Evolutionary conservation across 176 grass and related monocot genomes (phyloP), one percentile per base, ranked within the genome.

Genomic region (Aegilops sharonensis): DNA sequence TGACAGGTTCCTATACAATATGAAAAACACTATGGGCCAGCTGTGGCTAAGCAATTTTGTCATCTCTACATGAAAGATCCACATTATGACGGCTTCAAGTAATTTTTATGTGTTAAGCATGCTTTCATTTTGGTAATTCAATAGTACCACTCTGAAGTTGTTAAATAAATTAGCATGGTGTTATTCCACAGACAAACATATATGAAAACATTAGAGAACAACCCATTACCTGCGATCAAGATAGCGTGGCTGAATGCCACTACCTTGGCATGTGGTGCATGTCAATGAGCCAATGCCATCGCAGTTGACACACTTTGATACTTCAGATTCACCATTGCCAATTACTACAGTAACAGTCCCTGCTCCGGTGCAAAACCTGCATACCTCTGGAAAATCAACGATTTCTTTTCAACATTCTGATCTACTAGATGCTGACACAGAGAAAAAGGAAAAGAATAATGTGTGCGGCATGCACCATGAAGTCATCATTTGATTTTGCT

Each of bases 191-290:
- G 8, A 24, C 9, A 57, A 61, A 61, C 43, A 14, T 7, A 69
- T 13, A 81, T 69, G 61, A 29, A 86, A 70, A 72, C 61, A n/a
- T 8, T 14, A 23, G 27, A 72, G 31, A 64, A 69, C 36, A 82
- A 10, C 39, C 25, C 75, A 47, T 59, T 92, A 99, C 97, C 97
- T 99, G 87, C 94, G 97, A 77, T 99, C 97, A 81, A 99, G 97
- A 87, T 96, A 99, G 78, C 97, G 92, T 65, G 97, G 97, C 91
- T 99, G 97, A 86, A 99, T 96, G 73, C 97, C 94, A 36, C 83
- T 80, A 48, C 94, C 97, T 93, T 99, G 97, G 75, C 97, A 99
- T 76, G 97, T 99, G 50, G 94, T 99, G 86, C 94, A 99, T 77
- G 97, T 99, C 81, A 94, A 92, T 2, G 94, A 94, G 79, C 97